phyloP scores from a whole-genome alignment of 106 monocot genomes.

The Ottelia alismoides region DNA sequence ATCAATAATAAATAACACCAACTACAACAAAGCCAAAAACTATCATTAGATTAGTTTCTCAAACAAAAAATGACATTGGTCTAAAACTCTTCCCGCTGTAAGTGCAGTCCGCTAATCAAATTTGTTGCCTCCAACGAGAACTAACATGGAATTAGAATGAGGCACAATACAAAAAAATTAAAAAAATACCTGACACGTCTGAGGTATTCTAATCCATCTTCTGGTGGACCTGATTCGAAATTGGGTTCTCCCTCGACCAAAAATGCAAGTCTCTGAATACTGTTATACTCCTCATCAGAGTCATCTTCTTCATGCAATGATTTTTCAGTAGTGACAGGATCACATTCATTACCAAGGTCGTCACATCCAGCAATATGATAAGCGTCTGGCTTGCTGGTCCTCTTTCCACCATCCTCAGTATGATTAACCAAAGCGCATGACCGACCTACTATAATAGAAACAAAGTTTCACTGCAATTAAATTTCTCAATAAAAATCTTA shows the following conservation, averaged over 20 bases:
- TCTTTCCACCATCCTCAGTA: no score
- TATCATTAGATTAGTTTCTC: background rate
- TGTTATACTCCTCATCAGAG: constrained; percentile 52
- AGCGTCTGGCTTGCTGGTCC: no score
- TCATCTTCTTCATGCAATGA: constrained; percentile 49
- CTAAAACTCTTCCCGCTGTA: no score
- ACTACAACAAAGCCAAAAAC: background rate
- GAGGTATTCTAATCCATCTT: constrained; percentile 88
- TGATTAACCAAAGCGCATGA: no score
- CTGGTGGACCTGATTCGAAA: constrained; percentile 92
- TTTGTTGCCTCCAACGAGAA: background rate
- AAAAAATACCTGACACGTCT: constrained; percentile 78
- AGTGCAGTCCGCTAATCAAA: no score
- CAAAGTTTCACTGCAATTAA: no score
- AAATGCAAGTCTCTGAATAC: constrained; percentile 74
- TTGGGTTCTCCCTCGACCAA: constrained; percentile 83
- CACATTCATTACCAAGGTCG: no score
- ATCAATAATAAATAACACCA: no score
- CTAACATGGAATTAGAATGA: background rate
- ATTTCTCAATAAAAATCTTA: no score
- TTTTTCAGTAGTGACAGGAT: no score
- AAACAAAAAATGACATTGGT: background rate
- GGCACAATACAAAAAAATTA: background rate
- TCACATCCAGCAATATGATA: no score
- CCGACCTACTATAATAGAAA: no score